Evolutionary conservation across 139 green algal species (phyloP).

Genomic region (Desmodesmus armatus): DNA sequence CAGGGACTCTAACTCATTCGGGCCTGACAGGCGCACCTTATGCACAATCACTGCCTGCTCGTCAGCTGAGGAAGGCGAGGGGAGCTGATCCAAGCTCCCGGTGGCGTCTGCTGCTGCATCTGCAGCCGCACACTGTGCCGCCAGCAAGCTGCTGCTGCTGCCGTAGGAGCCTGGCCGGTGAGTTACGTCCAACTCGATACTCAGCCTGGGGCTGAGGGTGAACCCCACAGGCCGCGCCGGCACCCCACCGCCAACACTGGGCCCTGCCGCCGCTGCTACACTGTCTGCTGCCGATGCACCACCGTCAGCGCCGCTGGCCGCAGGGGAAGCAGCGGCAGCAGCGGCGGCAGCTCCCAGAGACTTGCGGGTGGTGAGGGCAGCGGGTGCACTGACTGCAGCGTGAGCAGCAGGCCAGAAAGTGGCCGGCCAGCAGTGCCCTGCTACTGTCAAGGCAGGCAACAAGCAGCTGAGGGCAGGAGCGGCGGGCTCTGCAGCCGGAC

Average conservation of each 20-base stretch:
- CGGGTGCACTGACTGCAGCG: neutral
- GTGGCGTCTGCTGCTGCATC: neutral
- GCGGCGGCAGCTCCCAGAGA: neutral
- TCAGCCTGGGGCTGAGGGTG: slow-evolving; percentile 24
- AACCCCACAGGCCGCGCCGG: too few relatives aligned
- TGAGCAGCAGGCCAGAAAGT: neutral
- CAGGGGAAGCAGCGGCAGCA: neutral
- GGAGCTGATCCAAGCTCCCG: too few relatives aligned
- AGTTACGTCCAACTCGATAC: slow-evolving; percentile 29
- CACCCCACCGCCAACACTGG: too few relatives aligned
- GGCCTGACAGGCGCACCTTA: slow-evolving; percentile 23
- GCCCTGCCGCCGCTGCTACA: neutral
- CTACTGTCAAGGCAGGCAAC: slow-evolving; percentile 5
- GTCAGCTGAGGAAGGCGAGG: too few relatives aligned
- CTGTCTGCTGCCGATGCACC: neutral
- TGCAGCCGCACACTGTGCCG: too few relatives aligned
- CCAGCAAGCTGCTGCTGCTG: neutral
- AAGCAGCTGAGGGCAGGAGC: slow-evolving; percentile 7
- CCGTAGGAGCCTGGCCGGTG: slow-evolving; percentile 5
- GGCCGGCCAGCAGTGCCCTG: slow-evolving; percentile 20
- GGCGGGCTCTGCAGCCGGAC: neutral
- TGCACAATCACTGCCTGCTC: slow-evolving; percentile 29
- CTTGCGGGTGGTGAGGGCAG: slow-evolving; percentile 1
- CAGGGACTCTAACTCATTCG: slow-evolving; percentile 29
- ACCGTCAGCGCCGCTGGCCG: neutral